phyloP scores from a whole-genome alignment of 768 basidiomycete genomes.

The Mrakia blollopis region DNA sequence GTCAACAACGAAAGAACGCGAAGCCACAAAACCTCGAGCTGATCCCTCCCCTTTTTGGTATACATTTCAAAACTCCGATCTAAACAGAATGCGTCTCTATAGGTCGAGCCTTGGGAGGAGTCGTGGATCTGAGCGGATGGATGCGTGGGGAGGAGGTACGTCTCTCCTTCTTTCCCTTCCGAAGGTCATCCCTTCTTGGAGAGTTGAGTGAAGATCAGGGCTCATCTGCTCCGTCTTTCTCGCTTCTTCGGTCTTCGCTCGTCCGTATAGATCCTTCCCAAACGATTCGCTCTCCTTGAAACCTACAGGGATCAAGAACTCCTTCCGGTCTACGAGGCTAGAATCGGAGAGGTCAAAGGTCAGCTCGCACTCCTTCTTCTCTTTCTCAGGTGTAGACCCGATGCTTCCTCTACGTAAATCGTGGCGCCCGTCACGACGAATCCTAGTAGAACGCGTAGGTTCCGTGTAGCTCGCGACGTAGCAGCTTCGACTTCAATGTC shows the following conservation, averaged over 20 bases:
- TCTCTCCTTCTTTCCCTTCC: conserved; percentile 41
- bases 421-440: too few species aligned
- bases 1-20: not conserved
- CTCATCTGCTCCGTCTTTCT: not conserved
- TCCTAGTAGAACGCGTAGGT: too few species aligned
- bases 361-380: not conserved
- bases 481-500: too few species aligned
- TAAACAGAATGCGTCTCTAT: conserved; percentile 67
- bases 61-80: conserved; percentile 40
- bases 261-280: conserved; percentile 10
- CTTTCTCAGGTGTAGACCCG: too few species aligned
- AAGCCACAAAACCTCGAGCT: not conserved
- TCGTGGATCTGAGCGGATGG: conserved; percentile 49
- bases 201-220: not conserved
- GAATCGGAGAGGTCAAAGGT: conserved; percentile 20
- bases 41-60: not conserved
- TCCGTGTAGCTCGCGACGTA: too few species aligned
- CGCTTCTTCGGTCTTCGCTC: not conserved
- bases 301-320: conserved; percentile 19
- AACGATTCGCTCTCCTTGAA: conserved; percentile 4
- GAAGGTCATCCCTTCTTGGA: not conserved
- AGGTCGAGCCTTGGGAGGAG: conserved; percentile 59
- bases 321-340: not conserved
- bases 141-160: conserved; percentile 38
- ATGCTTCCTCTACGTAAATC: too few species aligned